Percentiles rank a stretch among this genome's conserved stretches.
phyloP scores from a whole-genome alignment of 192 early-diverging fungal genomes.

The Coemansia sp. region DNA sequence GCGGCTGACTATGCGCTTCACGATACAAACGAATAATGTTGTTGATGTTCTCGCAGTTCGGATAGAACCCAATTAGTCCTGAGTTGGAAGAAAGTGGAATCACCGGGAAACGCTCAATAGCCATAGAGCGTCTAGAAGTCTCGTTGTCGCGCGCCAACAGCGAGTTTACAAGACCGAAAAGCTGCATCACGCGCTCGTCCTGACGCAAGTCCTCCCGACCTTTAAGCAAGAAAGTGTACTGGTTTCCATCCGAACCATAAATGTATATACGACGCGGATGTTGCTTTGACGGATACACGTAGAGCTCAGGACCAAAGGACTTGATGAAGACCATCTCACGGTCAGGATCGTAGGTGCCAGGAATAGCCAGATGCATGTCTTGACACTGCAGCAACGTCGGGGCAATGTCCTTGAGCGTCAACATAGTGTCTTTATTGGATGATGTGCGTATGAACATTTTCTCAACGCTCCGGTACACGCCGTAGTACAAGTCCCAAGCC shows the following conservation, averaged over 20 bases:
- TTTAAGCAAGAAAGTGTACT: slow-evolving; percentile 91
- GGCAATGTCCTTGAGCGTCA: slow-evolving; percentile 84
- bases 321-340: slow-evolving; percentile 82
- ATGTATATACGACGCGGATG: slow-evolving; percentile 82
- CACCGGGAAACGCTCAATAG: slow-evolving; percentile 88
- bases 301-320: slow-evolving; percentile 79
- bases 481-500: slow-evolving; percentile 90
- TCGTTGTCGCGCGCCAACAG: slow-evolving; percentile 81
- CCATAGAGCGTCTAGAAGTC: slow-evolving; percentile 88
- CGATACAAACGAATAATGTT: slow-evolving; percentile 86
- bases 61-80: slow-evolving; percentile 94
- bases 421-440: slow-evolving; percentile 50
- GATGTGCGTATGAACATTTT: slow-evolving; percentile 75
- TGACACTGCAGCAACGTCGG: slow-evolving; percentile 81
- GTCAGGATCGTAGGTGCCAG: slow-evolving; percentile 83
- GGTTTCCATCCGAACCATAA: slow-evolving; percentile 82
- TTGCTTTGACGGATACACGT: slow-evolving; percentile 90
- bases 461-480: slow-evolving; percentile 72
- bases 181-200: slow-evolving; percentile 99
- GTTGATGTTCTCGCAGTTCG: slow-evolving; percentile 91
- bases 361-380: slow-evolving; percentile 86
- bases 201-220: slow-evolving; percentile 97
- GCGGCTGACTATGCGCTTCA: slow-evolving; percentile 73
- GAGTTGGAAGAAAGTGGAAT: slow-evolving; percentile 97
- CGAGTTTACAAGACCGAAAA: slow-evolving; percentile 97